A percentile compares a stretch with the other conserved stretches of the same genome.
Conservation (phyloP, 306 rosid genomes). For the Sphenostylis stenocarpa region DNA sequence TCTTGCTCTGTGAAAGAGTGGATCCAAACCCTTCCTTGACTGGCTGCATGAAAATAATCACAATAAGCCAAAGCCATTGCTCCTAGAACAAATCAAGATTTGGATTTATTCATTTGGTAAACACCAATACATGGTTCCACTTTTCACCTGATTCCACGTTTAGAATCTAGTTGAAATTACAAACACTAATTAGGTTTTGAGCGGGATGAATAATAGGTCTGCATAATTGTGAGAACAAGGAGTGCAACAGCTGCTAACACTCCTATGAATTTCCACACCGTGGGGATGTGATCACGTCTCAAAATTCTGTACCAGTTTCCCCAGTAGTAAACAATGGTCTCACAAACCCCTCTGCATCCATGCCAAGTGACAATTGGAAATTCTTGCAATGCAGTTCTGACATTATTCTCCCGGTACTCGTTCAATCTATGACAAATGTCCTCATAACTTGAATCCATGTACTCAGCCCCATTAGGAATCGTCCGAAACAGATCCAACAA, state of each 20-base stretch:
- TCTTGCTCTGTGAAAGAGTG: neutral
- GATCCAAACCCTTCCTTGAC: neutral
- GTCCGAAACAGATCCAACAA: neutral
- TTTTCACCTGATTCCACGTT: neutral
- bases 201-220: slow-evolving; percentile 32
- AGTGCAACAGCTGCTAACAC: slow-evolving; percentile 26
- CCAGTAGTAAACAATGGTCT: neutral
- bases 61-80: neutral
- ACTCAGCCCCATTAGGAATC: neutral
- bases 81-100: neutral
- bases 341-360: neutral
- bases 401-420: neutral
- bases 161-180: neutral
- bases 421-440: neutral
- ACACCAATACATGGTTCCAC: neutral
- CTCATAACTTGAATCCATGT: slow-evolving; percentile 28
- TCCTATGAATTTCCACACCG: slow-evolving; percentile 29
- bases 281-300: slow-evolving; percentile 32
- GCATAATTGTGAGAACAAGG: slow-evolving; percentile 30
- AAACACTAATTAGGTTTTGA: neutral
- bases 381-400: neutral
- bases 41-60: neutral
- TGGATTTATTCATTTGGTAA: neutral
- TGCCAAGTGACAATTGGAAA: neutral
- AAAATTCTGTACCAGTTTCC: slow-evolving; percentile 20